Base-by-base conservation (phyloP, 306 rosid species). In the Calophaca sinica region DNA sequence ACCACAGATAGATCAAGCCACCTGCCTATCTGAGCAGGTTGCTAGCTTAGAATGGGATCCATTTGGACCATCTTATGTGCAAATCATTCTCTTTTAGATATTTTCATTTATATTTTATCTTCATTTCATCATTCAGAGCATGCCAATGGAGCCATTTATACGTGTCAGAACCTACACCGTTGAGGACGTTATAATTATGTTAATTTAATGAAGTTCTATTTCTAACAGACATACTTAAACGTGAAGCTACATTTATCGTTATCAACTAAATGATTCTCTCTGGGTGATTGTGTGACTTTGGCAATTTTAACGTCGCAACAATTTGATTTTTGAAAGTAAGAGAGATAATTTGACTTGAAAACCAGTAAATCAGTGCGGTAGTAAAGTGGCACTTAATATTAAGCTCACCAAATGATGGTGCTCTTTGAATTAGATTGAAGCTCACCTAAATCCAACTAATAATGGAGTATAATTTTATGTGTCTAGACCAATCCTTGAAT, bases 191-290 rank as follows among this genome's bases (percentile, higher is more conserved):
- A 14, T 45, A 63, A 33, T 49, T 31, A 67, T 60, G 29, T 50
- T 20, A 20, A 20, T 20, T 78, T 39, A 9, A 3, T 70, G 46
- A 41, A 52, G 67, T 61, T 48, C 61, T 41, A 31, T 53, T 62
- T 71, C 9, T 7, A 20, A 36, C 3, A 38, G n/a, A 53, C 12
- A 20, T 20, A 20, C 26, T 20, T 20, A 73, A 60, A 70, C 54
- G 68, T 61, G 77, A 82, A 82, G 74, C 67, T 59, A 72, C 57
- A 66, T 66, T 12, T 2, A 70, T 75, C 6, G 62, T 63, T 42
- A 71, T 70, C 44, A 55, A 33, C 2, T 6, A 67, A 32, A 49
- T 70, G 68, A 53, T 75, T 52, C 55, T 62, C 38, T 60, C 28
- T 31, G n/a, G 20, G 35, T 41, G 48, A 52, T 35, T 54, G 10